phyloP scores from a whole-genome alignment of 257 asterid species.

The Echites panduratus region DNA sequence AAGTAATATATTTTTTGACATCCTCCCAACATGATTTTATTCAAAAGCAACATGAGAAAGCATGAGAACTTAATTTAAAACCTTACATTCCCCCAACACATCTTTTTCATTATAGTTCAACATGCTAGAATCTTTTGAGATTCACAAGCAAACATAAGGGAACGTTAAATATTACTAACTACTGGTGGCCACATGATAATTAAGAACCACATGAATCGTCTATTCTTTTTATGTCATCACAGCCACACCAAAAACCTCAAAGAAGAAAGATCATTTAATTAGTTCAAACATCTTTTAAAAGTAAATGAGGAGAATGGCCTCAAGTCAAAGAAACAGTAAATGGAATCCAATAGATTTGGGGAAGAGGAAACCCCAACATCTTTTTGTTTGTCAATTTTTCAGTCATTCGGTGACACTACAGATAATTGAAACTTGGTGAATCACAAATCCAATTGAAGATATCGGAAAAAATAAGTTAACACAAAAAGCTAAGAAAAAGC shows the following conservation, averaged over 20 bases:
- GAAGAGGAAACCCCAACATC: background rate
- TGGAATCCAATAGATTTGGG: background rate
- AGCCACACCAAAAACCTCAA: background rate
- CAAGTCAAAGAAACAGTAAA: background rate
- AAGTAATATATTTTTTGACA: background rate
- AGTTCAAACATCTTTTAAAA: background rate
- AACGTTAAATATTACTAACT: background rate
- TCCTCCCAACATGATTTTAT: no score
- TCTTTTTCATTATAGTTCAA: background rate
- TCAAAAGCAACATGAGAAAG: background rate
- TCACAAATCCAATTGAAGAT: background rate
- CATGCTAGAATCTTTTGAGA: background rate
- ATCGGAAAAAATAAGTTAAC: background rate
- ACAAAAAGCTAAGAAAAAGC: background rate
- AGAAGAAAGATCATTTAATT: background rate
- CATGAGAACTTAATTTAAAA: background rate
- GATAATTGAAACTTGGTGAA: background rate
- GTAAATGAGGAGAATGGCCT: slow-evolving; percentile 7
- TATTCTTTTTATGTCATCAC: background rate
- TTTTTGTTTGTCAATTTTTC: background rate
- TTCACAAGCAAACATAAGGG: background rate
- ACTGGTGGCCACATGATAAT: background rate
- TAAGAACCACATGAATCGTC: background rate
- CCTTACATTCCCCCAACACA: background rate
- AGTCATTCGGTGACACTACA: background rate